Evolutionary conservation across 192 early-diverging fungal genomes (phyloP).

Genomic region (Borealophlyctis nickersoniae): DNA sequence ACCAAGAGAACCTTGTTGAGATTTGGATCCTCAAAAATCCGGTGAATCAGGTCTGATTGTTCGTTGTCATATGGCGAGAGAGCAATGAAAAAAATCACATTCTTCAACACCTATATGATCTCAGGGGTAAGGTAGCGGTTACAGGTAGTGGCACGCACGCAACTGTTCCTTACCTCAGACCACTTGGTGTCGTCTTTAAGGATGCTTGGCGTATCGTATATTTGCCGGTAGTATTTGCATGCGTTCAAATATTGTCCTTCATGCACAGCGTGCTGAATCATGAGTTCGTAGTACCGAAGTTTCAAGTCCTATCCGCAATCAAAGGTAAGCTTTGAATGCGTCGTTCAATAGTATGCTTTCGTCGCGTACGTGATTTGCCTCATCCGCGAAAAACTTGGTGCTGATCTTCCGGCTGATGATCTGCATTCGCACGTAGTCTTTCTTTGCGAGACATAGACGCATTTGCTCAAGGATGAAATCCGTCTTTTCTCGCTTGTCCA

Average conservation of each 20-base stretch:
- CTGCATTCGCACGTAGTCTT: slow-evolving; percentile 85
- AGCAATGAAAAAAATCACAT: slow-evolving; percentile 80
- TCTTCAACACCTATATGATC: slow-evolving; percentile 61
- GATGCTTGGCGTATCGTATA: slow-evolving; percentile 83
- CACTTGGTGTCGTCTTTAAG: slow-evolving; percentile 75
- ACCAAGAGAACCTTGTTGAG: slow-evolving; percentile 71
- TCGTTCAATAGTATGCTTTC: not conserved
- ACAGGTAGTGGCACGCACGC: not conserved
- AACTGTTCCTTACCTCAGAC: slow-evolving; percentile 53
- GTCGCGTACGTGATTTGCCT: slow-evolving; percentile 65
- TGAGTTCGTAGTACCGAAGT: slow-evolving; percentile 92
- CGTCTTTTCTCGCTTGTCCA: slow-evolving; percentile 98
- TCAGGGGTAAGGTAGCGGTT: not conserved
- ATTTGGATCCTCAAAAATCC: slow-evolving; percentile 78
- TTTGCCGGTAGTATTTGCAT: slow-evolving; percentile 88
- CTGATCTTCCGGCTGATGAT: slow-evolving; percentile 97
- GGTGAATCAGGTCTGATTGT: slow-evolving; percentile 90
- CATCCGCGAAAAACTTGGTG: slow-evolving; percentile 86
- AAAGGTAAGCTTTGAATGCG: not conserved
- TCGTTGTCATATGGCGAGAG: slow-evolving; percentile 94
- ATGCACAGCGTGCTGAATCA: slow-evolving; percentile 93
- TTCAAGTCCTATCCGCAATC: slow-evolving; percentile 87
- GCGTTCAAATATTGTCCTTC: slow-evolving; percentile 85
- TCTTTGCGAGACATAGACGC: slow-evolving; percentile 89
- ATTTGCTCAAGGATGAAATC: slow-evolving; percentile 99